Percentiles rank a stretch among this genome's conserved stretches.
phyloP scores from a whole-genome alignment of 495 filamentous ascomycete species.

The Penicillium longicatenatum region DNA sequence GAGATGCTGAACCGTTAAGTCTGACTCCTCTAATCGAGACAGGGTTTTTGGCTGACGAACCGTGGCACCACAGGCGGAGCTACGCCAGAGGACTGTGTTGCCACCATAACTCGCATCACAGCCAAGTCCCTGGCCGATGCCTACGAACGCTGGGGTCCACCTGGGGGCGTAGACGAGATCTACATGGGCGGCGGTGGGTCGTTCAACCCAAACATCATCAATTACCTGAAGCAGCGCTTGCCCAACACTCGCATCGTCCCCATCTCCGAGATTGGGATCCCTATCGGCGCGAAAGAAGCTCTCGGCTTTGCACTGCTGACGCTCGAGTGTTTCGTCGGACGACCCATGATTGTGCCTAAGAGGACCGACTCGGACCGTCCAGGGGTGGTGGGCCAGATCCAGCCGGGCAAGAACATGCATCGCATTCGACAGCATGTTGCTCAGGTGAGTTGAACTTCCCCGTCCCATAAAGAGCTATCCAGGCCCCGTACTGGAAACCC shows the following conservation, averaged over 20 bases:
- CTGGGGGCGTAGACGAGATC: constrained; percentile 23
- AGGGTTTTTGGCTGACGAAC: no score
- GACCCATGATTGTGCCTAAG: constrained; percentile 24
- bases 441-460: constrained; percentile 9
- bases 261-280: constrained; percentile 26
- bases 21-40: no score
- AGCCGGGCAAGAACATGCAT: constrained; percentile 14
- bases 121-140: constrained; percentile 47
- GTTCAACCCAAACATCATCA: constrained; percentile 33
- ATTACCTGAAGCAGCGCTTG: constrained; percentile 26
- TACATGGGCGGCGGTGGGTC: constrained; percentile 32
- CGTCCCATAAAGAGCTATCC: no score
- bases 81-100: constrained; percentile 46
- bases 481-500: no score
- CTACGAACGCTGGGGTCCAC: constrained; percentile 20
- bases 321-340: constrained; percentile 27
- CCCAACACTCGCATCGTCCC: constrained; percentile 25
- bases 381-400: constrained; percentile 14
- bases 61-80: constrained; percentile 21
- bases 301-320: constrained; percentile 25
- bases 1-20: constrained; percentile 22
- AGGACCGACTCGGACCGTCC: constrained; percentile 11
- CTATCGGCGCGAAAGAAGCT: constrained; percentile 23
- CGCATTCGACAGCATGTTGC: constrained; percentile 14
- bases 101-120: constrained; percentile 54